Evolutionary conservation across 306 rosid genomes (phyloP).

Genomic region (Hippophae rhamnoides): DNA sequence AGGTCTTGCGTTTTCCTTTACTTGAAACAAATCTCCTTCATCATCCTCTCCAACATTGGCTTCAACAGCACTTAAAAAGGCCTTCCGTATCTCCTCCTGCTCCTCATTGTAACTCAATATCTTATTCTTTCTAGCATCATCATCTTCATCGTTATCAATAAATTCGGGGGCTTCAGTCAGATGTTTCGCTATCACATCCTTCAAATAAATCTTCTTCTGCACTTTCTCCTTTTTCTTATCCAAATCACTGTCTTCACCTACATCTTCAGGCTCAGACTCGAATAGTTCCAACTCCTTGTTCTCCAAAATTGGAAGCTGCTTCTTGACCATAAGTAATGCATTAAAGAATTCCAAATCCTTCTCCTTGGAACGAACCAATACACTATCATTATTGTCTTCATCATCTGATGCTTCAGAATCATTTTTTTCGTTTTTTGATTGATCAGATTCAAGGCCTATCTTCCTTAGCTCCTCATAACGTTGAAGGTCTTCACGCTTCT

Average conservation of each 20-base stretch:
- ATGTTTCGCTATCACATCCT: slow-evolving; percentile 65
- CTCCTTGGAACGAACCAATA: slow-evolving; percentile 9
- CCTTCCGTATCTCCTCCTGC: slow-evolving; percentile 57
- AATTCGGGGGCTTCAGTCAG: slow-evolving; percentile 66
- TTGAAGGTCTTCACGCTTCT: slow-evolving; percentile 78
- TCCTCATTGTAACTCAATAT: slow-evolving; percentile 43
- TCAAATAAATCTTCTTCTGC: slow-evolving; percentile 40
- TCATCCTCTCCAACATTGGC: slow-evolving; percentile 33
- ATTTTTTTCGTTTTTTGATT: slow-evolving; percentile 30
- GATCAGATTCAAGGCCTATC: slow-evolving; percentile 44
- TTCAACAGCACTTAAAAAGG: slow-evolving; percentile 45
- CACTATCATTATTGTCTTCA: slow-evolving; percentile 8
- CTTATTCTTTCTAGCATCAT: slow-evolving; percentile 12
- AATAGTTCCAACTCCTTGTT: slow-evolving; percentile 49
- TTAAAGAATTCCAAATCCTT: slow-evolving; percentile 43
- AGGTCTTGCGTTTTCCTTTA: slow-evolving; percentile 19
- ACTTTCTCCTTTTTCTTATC: slow-evolving; percentile 20
- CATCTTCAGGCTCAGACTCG: slow-evolving; percentile 17
- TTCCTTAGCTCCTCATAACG: slow-evolving; percentile 64
- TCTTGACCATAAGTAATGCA: slow-evolving; percentile 62
- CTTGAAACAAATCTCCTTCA: slow-evolving; percentile 42
- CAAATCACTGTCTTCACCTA: slow-evolving; percentile 10
- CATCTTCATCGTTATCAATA: slow-evolving; percentile 13
- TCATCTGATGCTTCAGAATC: slow-evolving; percentile 28
- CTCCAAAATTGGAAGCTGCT: slow-evolving; percentile 53